Base-by-base conservation (phyloP, 2,329 filamentous ascomycete species). In the Monosporascus sp. region DNA sequence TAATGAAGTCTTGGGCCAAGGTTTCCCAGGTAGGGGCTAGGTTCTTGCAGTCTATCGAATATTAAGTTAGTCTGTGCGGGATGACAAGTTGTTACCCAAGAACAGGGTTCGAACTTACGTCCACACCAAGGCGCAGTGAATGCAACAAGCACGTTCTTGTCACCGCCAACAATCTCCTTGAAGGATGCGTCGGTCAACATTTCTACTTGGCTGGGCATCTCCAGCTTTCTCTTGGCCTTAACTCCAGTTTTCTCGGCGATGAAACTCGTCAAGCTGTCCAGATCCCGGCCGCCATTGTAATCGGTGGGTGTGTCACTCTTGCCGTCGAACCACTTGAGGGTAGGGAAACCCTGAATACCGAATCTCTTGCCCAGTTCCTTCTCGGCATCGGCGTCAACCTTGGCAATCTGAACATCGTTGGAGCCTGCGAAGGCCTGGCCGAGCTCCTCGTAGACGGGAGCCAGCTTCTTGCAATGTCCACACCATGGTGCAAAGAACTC, bases 401-500 rank as follows among this genome's bases (percentile, higher is more conserved):
- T 99, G 63, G 88, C 94, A 67, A 99, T 91, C 68, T 87, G 85
- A 52, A 99, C 83, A 67, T 82, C 77, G 66, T 82, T 82, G 60
- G 85, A 84, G 65, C 82, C 84, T 60, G 88, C 84, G 71, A 92
- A 96, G 43, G 79, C 76, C 48, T 78, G 71, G 47, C 84, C 94
- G 44, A 99, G 84, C 69, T 99, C 89, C 71, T 99, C 94, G 73
- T 95, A 99, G 55, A 95, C 78, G 48, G 94, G 95, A 17, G 94
- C 94, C 37, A 99, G 88, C 67, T 78, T 96, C 83, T 97, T 97
- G 90, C 94, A 99, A 81, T 99, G 94, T 35, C 94, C 95, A 68
- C 94, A 99, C 94, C 94, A 99, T 24, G 93, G 92, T 37, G 94
- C 94, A 69, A 96, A 97, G 82, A 99, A 99, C 72, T 97, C 92